Evolutionary conservation across 2,329 filamentous ascomycete species (phyloP).

Genomic region (Aureobasidium sp.): DNA sequence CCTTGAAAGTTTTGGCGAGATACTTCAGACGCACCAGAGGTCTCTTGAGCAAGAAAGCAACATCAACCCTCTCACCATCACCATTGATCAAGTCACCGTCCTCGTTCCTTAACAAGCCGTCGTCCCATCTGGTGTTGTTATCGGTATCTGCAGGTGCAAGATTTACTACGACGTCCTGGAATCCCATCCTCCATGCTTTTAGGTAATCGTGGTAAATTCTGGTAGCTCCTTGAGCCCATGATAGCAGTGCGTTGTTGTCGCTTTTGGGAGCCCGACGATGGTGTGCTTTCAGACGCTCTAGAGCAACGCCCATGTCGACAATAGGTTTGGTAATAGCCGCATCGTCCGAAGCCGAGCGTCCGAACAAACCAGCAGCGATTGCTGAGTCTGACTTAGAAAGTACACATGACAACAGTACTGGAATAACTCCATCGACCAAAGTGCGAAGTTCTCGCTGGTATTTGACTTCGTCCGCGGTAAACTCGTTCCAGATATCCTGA

Average conservation of each 20-base stretch:
- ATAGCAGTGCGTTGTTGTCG: slow-evolving; percentile 62
- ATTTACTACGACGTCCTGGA: slow-evolving; percentile 90
- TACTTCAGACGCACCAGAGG: slow-evolving; percentile 84
- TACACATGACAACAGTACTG: slow-evolving; percentile 79
- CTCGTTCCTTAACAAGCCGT: slow-evolving; percentile 48
- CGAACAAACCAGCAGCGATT: slow-evolving; percentile 59
- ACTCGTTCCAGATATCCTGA: slow-evolving; percentile 68
- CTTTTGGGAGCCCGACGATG: slow-evolving; percentile 73
- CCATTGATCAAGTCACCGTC: slow-evolving; percentile 57
- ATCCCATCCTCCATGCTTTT: slow-evolving; percentile 81
- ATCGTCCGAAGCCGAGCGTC: slow-evolving; percentile 48
- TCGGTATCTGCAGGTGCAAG: slow-evolving; percentile 64
- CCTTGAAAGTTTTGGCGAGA: slow-evolving; percentile 74
- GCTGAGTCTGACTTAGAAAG: slow-evolving; percentile 54
- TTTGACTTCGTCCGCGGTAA: slow-evolving; percentile 73
- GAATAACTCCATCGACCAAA: slow-evolving; percentile 88
- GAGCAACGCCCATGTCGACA: slow-evolving; percentile 82
- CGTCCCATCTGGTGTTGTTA: slow-evolving; percentile 37
- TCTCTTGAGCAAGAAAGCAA: slow-evolving; percentile 84
- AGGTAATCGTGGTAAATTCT: slow-evolving; percentile 80
- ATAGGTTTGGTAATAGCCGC: slow-evolving; percentile 72
- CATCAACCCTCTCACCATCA: slow-evolving; percentile 84
- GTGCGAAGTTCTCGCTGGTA: slow-evolving; percentile 90
- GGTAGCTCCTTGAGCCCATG: slow-evolving; percentile 72
- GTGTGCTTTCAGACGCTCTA: slow-evolving; percentile 73